Evolutionary conservation across 2,329 filamentous ascomycete genomes (phyloP).

Genomic region (Chaetomiaceae sp.): DNA sequence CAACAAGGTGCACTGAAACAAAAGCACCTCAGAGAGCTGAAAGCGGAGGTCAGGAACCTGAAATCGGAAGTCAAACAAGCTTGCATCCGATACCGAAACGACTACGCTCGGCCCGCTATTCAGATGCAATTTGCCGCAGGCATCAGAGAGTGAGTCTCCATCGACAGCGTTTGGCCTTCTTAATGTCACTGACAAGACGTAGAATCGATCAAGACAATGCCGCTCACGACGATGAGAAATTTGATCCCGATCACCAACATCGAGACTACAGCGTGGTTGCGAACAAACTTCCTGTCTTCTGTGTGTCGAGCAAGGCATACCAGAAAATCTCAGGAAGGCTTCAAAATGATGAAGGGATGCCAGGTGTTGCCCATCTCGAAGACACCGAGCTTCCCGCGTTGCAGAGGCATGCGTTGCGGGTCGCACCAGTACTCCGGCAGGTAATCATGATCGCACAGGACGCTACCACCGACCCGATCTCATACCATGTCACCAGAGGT

Average conservation of each 20-base stretch:
- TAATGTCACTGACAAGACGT: no score
- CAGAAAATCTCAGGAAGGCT: conserved; percentile 35
- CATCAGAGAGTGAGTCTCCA: conserved; percentile 44
- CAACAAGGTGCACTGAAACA: conserved; percentile 27
- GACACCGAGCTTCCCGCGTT: conserved; percentile 57
- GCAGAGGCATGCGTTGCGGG: conserved; percentile 50
- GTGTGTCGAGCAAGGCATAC: conserved; percentile 36
- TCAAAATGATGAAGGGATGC: conserved; percentile 43
- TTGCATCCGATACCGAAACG: conserved; percentile 52
- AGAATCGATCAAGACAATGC: conserved; percentile 48
- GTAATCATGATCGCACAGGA: no score
- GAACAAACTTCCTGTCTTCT: conserved; percentile 54
- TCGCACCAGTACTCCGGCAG: conserved; percentile 36
- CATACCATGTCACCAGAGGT: not conserved
- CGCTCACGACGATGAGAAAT: conserved; percentile 46
- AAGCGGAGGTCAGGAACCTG: conserved; percentile 28
- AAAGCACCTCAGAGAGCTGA: conserved; percentile 33
- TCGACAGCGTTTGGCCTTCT: no score
- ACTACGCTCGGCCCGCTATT: conserved; percentile 50
- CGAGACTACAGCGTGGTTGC: conserved; percentile 55
- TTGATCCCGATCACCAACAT: conserved; percentile 45
- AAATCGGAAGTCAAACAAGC: conserved; percentile 25
- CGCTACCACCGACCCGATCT: not conserved
- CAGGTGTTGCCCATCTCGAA: conserved; percentile 45
- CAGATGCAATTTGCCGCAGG: conserved; percentile 55